phyloP scores from a whole-genome alignment of 1,284 basidiomycete genomes.

The Paramarasmius palmivorus region DNA sequence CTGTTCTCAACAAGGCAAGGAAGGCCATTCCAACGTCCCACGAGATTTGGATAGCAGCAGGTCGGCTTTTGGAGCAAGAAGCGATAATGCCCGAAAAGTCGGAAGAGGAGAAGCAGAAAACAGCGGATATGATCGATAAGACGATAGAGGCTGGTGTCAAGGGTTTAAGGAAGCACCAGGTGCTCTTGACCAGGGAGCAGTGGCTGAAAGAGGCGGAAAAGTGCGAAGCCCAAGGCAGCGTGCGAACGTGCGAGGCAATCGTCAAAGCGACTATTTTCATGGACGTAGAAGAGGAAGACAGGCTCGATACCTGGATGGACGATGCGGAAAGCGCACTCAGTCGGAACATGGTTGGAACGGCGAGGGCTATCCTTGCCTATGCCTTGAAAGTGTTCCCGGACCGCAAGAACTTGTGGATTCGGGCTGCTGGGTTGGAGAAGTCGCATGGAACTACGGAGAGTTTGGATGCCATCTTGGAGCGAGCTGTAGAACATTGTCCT shows the following conservation, averaged over 20 bases:
- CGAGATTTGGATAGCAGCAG: conserved; percentile 99
- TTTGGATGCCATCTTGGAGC: conserved; percentile 79
- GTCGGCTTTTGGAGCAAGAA: conserved; percentile 87
- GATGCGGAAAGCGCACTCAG: conserved; percentile 86
- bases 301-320: conserved; percentile 86
- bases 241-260: conserved; percentile 90
- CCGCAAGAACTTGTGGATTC: conserved; percentile 80
- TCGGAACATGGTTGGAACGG: conserved; percentile 78
- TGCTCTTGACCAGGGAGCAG: conserved; percentile 89
- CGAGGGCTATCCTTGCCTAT: conserved; percentile 87
- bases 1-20: conserved; percentile 94
- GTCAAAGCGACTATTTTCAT: conserved; percentile 94
- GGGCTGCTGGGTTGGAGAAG: conserved; percentile 92
- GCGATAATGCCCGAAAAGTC: conserved; percentile 40
- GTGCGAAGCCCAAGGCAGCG: conserved; percentile 86
- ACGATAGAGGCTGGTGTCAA: conserved; percentile 86
- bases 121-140: conserved; percentile 78
- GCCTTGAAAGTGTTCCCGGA: conserved; percentile 92
- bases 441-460: conserved; percentile 82
- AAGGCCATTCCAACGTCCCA: conserved; percentile 94
- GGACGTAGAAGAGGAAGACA: conserved; percentile 94
- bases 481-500: conserved; percentile 88
- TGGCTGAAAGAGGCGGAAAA: conserved; percentile 96
- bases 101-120: conserved; percentile 54
- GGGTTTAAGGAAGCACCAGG: conserved; percentile 81